phyloP scores from a whole-genome alignment of 371 early-diverging fungal species.

The Mucor irregularis region DNA sequence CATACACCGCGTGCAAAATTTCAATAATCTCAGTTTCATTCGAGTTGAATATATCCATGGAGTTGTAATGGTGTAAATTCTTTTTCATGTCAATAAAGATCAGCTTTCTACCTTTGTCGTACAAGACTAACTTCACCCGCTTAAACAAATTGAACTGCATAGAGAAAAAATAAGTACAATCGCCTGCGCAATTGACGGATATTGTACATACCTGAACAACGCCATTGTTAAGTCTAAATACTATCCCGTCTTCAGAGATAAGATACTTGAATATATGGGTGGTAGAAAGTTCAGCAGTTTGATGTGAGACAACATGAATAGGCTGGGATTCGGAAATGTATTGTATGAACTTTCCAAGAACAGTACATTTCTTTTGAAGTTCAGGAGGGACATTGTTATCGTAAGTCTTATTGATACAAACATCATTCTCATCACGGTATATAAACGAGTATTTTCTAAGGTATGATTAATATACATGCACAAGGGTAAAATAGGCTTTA shows the following conservation, averaged over 20 bases:
- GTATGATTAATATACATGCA: too few species aligned
- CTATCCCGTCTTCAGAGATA: constrained; percentile 62
- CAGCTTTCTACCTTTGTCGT: constrained; percentile 21
- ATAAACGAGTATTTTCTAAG: too few species aligned
- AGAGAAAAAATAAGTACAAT: background rate
- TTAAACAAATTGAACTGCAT: constrained; percentile 72
- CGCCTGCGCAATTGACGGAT: too few species aligned
- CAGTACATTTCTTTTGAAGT: constrained; percentile 5
- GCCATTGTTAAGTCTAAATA: constrained; percentile 75
- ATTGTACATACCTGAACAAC: constrained; percentile 64
- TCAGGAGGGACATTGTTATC: constrained; percentile 1
- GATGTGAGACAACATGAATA: constrained; percentile 18
- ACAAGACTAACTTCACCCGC: constrained; percentile 71
- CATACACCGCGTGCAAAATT: background rate
- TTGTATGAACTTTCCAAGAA: background rate
- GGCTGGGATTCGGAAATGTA: constrained; percentile 9
- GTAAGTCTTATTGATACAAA: constrained; percentile 24
- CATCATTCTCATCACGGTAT: background rate
- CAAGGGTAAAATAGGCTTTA: too few species aligned
- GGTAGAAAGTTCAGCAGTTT: constrained; percentile 8
- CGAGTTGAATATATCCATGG: constrained; percentile 8
- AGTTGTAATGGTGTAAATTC: constrained; percentile 1
- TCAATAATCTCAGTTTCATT: constrained; percentile 1
- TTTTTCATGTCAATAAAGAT: constrained; percentile 10
- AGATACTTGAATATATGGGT: constrained; percentile 69